Evolutionary conservation across 768 basidiomycete genomes (phyloP).

Genomic region (Ramaria sp.): DNA sequence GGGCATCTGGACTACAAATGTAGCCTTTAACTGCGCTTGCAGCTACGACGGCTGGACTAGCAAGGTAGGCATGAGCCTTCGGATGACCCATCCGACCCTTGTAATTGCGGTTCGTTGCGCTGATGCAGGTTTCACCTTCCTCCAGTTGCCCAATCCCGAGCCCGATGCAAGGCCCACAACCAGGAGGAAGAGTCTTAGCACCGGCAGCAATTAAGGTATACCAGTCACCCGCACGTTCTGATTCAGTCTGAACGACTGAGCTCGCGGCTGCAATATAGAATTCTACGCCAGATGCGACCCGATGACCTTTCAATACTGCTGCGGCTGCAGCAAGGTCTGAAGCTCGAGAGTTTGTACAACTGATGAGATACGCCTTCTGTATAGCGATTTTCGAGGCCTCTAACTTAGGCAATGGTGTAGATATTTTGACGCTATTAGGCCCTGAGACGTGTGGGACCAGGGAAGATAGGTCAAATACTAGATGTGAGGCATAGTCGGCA

Average conservation of each 20-base stretch:
- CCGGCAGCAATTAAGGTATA: constrained; percentile 75
- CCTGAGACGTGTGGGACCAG: constrained; percentile 94
- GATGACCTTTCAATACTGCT: constrained; percentile 71
- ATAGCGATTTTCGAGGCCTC: constrained; percentile 66
- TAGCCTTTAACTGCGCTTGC: constrained; percentile 89
- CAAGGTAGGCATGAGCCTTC: constrained; percentile 89
- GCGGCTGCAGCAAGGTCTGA: constrained; percentile 93
- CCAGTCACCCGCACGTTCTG: constrained; percentile 84
- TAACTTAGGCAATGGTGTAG: constrained; percentile 85
- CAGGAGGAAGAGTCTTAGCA: constrained; percentile 86
- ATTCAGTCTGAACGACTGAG: constrained; percentile 82
- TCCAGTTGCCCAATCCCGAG: constrained; percentile 86
- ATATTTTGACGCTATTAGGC: constrained; percentile 94
- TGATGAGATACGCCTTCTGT: constrained; percentile 96
- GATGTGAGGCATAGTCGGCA: constrained; percentile 77
- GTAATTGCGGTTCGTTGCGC: constrained; percentile 97
- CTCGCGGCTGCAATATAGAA: constrained; percentile 97
- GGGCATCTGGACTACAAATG: constrained; percentile 71
- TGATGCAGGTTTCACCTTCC: constrained; percentile 93
- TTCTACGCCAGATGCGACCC: constrained; percentile 80
- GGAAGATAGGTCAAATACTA: constrained; percentile 85
- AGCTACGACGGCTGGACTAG: constrained; percentile 94
- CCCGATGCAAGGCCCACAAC: constrained; percentile 97
- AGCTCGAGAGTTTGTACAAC: constrained; percentile 94
- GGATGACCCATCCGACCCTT: constrained; percentile 98